Percentiles rank a stretch among this genome's conserved stretches.
Conservation (phyloP, 2,329 filamentous ascomycete species). For the Penicillium sp. region DNA sequence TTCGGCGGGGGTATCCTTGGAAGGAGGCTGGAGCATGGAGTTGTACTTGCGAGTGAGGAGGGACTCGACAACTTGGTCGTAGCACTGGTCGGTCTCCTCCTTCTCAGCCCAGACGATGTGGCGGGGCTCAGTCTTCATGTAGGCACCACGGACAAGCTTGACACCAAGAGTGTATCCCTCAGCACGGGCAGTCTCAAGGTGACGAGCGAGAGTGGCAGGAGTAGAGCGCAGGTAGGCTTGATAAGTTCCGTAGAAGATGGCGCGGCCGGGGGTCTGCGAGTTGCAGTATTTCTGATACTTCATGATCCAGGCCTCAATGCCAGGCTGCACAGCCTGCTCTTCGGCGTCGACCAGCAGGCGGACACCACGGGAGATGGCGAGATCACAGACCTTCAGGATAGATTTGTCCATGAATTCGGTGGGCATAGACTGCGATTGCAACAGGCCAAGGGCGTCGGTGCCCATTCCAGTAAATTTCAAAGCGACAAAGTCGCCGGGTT, state of each 20-base stretch:
- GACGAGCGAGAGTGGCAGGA: constrained; percentile 43
- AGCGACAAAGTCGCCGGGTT: constrained; percentile 51
- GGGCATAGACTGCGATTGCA: constrained; percentile 40
- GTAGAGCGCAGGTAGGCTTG: constrained; percentile 54
- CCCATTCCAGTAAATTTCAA: constrained; percentile 54
- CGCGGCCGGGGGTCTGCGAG: constrained; percentile 40
- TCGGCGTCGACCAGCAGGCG: constrained; percentile 55
- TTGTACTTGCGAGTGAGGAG: constrained; percentile 60
- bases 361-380: constrained; percentile 43
- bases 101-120: constrained; percentile 48
- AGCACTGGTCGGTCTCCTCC: constrained; percentile 50
- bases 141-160: constrained; percentile 55
- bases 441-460: constrained; percentile 39
- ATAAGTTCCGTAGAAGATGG: constrained; percentile 56
- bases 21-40: constrained; percentile 48
- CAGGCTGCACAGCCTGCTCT: constrained; percentile 51
- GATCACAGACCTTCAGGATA: constrained; percentile 45
- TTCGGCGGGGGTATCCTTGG: constrained; percentile 36
- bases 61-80: constrained; percentile 56
- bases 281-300: constrained; percentile 55
- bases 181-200: constrained; percentile 45
- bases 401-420: constrained; percentile 42
- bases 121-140: constrained; percentile 50
- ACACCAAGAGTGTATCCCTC: constrained; percentile 52
- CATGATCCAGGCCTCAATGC: constrained; percentile 54